Conservation (phyloP, 192 early-diverging fungal genomes). For the Linnemannia schmuckeri region DNA sequence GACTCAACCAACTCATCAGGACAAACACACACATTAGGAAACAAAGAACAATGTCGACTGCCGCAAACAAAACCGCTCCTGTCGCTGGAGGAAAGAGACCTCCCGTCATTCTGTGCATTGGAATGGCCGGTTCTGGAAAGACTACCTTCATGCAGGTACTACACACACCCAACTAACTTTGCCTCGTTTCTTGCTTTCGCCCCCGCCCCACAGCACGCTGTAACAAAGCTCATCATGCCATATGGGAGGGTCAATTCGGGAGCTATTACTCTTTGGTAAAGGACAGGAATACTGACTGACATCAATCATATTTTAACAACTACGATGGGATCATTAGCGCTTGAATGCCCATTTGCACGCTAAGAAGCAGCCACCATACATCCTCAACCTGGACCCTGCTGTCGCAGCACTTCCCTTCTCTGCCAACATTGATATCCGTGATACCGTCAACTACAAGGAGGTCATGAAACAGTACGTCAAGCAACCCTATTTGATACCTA, state of each 20-base stretch:
- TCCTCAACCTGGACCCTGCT: conserved; percentile 96
- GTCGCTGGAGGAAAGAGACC: conserved; percentile 63
- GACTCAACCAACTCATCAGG: background rate
- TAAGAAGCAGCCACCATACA: conserved; percentile 83
- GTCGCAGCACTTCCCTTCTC: conserved; percentile 87
- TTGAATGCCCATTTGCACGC: conserved; percentile 90
- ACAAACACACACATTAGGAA: background rate
- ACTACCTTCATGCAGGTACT: conserved; percentile 95
- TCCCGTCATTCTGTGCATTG: conserved; percentile 85
- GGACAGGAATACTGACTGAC: background rate
- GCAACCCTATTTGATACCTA: background rate
- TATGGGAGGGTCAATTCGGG: too few species aligned
- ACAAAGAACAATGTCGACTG: conserved; percentile 15
- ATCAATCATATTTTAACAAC: background rate
- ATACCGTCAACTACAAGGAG: conserved; percentile 98
- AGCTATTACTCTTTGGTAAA: too few species aligned
- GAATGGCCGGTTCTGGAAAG: conserved; percentile 98
- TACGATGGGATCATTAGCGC: conserved; percentile 62
- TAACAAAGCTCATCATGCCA: background rate
- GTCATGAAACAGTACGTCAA: conserved; percentile 94
- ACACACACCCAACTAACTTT: too few species aligned
- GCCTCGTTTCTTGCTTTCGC: background rate
- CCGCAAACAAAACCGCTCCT: conserved; percentile 12
- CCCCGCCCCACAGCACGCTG: background rate
- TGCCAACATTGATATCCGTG: conserved; percentile 98